phyloP scores from a whole-genome alignment of 805 yeast species.

The Starmerella stellata region DNA sequence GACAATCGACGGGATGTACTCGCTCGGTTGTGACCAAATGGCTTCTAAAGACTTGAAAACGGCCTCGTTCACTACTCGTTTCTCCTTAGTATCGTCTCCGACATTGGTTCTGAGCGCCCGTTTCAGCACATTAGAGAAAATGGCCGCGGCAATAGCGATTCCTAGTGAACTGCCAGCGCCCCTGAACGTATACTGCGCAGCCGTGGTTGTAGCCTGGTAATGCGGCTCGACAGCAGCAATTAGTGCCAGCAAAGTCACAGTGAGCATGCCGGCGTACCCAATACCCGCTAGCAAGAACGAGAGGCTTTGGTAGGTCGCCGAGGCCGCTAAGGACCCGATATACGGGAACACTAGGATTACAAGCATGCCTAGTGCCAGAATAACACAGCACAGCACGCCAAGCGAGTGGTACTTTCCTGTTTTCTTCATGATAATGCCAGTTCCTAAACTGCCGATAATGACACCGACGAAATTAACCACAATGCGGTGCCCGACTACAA shows the following conservation, averaged over 20 bases:
- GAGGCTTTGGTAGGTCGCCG: slow-evolving; percentile 32
- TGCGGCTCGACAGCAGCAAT: slow-evolving; percentile 54
- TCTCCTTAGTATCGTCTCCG: slow-evolving; percentile 23
- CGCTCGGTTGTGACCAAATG: slow-evolving; percentile 30
- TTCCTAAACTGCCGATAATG: slow-evolving; percentile 44
- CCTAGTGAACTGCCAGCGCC: slow-evolving; percentile 78
- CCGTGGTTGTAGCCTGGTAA: slow-evolving; percentile 70
- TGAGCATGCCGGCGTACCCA: slow-evolving; percentile 49
- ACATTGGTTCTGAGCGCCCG: slow-evolving; percentile 19
- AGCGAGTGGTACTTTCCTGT: slow-evolving; percentile 48
- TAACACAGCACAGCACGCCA: slow-evolving; percentile 27
- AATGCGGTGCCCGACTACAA: slow-evolving; percentile 51
- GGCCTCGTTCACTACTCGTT: slow-evolving; percentile 21
- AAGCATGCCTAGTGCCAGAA: slow-evolving; percentile 32
- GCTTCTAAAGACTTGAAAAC: slow-evolving; percentile 39
- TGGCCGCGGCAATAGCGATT: slow-evolving; percentile 48
- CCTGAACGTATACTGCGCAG: slow-evolving; percentile 75
- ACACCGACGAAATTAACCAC: slow-evolving; percentile 44
- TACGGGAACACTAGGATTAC: slow-evolving; percentile 22
- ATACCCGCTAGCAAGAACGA: slow-evolving; percentile 35
- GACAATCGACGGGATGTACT: slow-evolving; percentile 27
- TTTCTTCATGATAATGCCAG: slow-evolving; percentile 47
- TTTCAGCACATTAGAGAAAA: slow-evolving; percentile 37
- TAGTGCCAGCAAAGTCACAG: slow-evolving; percentile 54
- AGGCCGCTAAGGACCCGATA: slow-evolving; percentile 40